Evolutionary conservation across 768 basidiomycete species (phyloP), one percentile per base, ranked within the genome.

Genomic region (Russula compacta): DNA sequence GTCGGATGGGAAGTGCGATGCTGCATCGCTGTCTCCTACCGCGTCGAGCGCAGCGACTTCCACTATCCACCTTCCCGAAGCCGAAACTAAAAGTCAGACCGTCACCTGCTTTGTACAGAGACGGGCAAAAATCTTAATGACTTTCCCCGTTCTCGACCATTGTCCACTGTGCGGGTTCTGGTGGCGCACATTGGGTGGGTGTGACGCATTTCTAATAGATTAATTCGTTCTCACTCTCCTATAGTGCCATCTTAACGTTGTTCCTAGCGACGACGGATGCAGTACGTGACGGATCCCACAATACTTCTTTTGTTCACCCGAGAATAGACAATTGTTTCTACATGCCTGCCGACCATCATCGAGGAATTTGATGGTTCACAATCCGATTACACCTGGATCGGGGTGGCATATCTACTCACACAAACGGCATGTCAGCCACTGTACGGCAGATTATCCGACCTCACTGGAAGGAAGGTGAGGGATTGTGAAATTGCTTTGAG

Each of bases 241-340:
- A 33, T 69, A 92, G 91, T 49, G 87, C 88, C 40, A 89, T 88
- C 5, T 71, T 92, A 73, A 79, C 89, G 10, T 71, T 92, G 58
- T 93, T 93, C 71, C 83, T 93, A 11, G 90, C 90, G 3, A 93
- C 90, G 11, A 92, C 90, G 6, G 90, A 92, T 71, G 82, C 87
- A 53, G 91, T 92, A 69, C 64, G 85, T 72, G 61, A 39, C 58
- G 54, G 49, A 60, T 43, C 50, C 48, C 21, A 54, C 42, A 42
- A 40, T 51, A 44, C 29, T 65, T 56, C 56, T 39, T 46, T 56
- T 58, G 19, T 57, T 60, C 39, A 53, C 38, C 14, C 46, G 19
- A n/a, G 15, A 33, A 43, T 58, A 82, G 79, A 83, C 81, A 10
- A 86, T 92, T 64, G 87, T 93, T 38, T 92, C 91, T 39, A 93